Percentiles rank a stretch among this genome's conserved stretches.
These are phyloP conservation scores for Blastobotrys peoriensis DNA, from an alignment of 805 yeast genomes.

Conservation along the genomic window DNA sequence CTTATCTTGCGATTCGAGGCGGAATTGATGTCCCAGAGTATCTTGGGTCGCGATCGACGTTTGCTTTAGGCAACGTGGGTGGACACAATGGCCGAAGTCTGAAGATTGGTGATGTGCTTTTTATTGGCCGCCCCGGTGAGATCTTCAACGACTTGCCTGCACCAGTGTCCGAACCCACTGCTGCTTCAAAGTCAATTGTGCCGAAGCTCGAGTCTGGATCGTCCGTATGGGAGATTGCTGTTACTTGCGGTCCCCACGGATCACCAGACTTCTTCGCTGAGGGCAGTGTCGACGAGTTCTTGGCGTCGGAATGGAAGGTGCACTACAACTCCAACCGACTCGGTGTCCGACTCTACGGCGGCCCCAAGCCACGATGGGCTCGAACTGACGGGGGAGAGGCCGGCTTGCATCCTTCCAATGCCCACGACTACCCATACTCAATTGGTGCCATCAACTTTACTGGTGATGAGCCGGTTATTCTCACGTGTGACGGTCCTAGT, in stretches of 20 bases:
- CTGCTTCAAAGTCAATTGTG: conserved; percentile 48
- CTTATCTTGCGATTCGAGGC: conserved; percentile 83
- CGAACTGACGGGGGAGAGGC: conserved; percentile 96
- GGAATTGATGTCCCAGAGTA: conserved; percentile 94
- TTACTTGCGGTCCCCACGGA: conserved; percentile 97
- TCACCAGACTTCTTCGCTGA: conserved; percentile 87
- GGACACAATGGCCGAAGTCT: conserved; percentile 91
- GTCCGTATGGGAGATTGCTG: conserved; percentile 72
- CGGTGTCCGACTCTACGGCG: conserved; percentile 86
- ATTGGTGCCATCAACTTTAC: conserved; percentile 96
- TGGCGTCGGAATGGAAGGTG: conserved; percentile 78
- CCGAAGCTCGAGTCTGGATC: conserved; percentile 40
- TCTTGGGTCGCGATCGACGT: conserved; percentile 93
- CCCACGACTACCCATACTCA: conserved; percentile 95
- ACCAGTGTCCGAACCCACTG: conserved; percentile 59
- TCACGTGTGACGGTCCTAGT: conserved; percentile 97
- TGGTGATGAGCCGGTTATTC: conserved; percentile 96
- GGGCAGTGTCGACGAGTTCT: conserved; percentile 72
- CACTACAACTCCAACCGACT: conserved; percentile 96
- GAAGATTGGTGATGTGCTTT: conserved; percentile 87
- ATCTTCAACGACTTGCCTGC: conserved; percentile 64
- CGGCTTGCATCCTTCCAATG: conserved; percentile 97
- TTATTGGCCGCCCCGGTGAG: conserved; percentile 71
- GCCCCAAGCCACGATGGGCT: conserved; percentile 95
- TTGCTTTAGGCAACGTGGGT: conserved; percentile 86